Conservation (phyloP, 768 basidiomycete genomes). For the Psilocybe subaeruginosa region DNA sequence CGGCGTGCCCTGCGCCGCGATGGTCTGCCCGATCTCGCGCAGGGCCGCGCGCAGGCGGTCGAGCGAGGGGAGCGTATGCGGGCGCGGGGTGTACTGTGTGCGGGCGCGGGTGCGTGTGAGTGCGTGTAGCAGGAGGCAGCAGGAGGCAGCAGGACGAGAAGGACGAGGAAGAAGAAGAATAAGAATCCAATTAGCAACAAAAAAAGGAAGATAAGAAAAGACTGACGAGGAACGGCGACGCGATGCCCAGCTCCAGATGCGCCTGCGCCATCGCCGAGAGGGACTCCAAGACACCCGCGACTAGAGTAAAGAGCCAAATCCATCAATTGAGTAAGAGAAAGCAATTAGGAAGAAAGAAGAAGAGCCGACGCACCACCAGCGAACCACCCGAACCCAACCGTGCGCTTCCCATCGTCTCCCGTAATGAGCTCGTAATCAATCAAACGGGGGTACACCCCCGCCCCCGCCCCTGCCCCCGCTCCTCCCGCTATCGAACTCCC, state of each 20-base stretch:
- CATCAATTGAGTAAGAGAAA: too few relatives aligned
- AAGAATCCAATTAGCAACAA: neutral
- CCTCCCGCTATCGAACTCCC: neutral
- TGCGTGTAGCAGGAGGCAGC: too few relatives aligned
- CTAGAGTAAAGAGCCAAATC: slow-evolving; percentile 35
- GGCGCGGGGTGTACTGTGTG: slow-evolving; percentile 73
- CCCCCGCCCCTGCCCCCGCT: neutral
- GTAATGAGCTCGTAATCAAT: slow-evolving; percentile 89
- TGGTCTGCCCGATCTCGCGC: slow-evolving; percentile 56
- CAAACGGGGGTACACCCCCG: slow-evolving; percentile 45
- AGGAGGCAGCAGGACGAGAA: too few relatives aligned
- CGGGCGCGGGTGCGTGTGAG: too few relatives aligned
- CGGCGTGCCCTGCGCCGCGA: slow-evolving; percentile 61
- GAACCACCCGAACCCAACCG: slow-evolving; percentile 91
- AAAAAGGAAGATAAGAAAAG: neutral
- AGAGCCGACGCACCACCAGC: slow-evolving; percentile 68
- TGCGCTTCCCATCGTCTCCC: slow-evolving; percentile 62
- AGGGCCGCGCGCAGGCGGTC: slow-evolving; percentile 54
- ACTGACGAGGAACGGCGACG: slow-evolving; percentile 82
- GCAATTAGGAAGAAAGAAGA: neutral
- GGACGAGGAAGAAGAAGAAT: neutral
- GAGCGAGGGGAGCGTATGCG: slow-evolving; percentile 71
- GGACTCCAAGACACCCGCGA: slow-evolving; percentile 85
- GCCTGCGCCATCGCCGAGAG: slow-evolving; percentile 78
- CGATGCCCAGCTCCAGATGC: slow-evolving; percentile 76